Evolutionary conservation across 257 asterid species (phyloP), one percentile per base, ranked within the genome.

Genomic region (Cordia subcordata): DNA sequence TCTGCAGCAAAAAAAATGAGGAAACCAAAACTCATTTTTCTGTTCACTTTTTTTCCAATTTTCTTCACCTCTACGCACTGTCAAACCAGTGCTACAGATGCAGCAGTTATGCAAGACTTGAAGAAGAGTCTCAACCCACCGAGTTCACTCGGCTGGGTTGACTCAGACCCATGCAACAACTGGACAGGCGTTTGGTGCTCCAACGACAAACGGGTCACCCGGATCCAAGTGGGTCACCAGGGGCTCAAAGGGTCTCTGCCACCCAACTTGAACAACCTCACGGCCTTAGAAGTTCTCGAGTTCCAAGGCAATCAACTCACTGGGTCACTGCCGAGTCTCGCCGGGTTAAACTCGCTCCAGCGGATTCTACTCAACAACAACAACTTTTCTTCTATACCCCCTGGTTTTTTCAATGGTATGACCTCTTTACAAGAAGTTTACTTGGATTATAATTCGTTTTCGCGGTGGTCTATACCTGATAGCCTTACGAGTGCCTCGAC

Each of bases 401-500:
- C 75, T 40, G 95, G 86, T 73, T 88, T 92, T 78, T 92, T 92
- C 75, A 27, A 80, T 32, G 96, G 96, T 57, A 67, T 86, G 94
- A 73, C 59, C 50, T 72, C 93, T 4, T 66, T 92, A 62, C 69
- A 62, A 16, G 44, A 9, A 27, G 91, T 86, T 56, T 52, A 14
- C 42, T 53, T 92, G 72, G 99, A 92, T 74, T 27, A 67, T 37
- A 92, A 92, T 13, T 78, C 72, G 5, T 80, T 92, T 51, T 33
- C 65, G 0, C 27, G 88, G 0, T 92, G 96, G 96, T 47, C 14
- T 18, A 61, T 92, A 17, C 95, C 95, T 2, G 80, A 57, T 9
- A 68, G 79, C 38, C 53, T 92, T 10, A 77, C 69, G 61, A 51
- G 11, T 44, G 83, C 87, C 11, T 32, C 88, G 0, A 15, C 64